Evolutionary conservation across 805 yeast species (phyloP).

Genomic region (Pichia cephalocereana): DNA sequence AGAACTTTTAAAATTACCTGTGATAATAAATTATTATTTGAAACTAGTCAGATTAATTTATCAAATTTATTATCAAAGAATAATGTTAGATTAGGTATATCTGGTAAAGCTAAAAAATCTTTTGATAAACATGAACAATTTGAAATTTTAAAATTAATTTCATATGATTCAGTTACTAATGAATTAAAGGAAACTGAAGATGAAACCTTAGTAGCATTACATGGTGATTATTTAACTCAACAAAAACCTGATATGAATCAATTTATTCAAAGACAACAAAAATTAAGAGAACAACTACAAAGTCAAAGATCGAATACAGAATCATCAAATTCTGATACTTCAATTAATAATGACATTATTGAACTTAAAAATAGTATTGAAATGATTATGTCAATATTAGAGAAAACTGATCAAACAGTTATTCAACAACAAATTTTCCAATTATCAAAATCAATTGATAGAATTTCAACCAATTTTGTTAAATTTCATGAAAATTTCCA

Average conservation of each 20-base stretch:
- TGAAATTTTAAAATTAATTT: conserved; percentile 53
- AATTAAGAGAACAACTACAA: conserved; percentile 11
- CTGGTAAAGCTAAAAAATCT: conserved; percentile 36
- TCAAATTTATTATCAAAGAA: conserved; percentile 23
- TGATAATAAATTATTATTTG: conserved; percentile 63
- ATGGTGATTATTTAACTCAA: conserved; percentile 4
- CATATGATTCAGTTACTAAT: conserved; percentile 37
- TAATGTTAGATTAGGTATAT: conserved; percentile 41
- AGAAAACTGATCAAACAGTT: background rate
- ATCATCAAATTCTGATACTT: conserved; percentile 1
- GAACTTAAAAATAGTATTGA: background rate
- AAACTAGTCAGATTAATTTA: conserved; percentile 45
- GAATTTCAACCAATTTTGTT: conserved; percentile 4
- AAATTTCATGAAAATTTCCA: conserved; percentile 2
- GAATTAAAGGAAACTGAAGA: conserved; percentile 16
- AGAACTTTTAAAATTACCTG: conserved; percentile 48
- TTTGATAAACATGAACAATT: conserved; percentile 40
- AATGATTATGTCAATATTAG: background rate
- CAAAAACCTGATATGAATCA: background rate
- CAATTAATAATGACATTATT: background rate
- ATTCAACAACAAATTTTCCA: conserved; percentile 4
- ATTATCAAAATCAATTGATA: conserved; percentile 4
- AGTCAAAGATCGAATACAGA: background rate
- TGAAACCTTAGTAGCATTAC: conserved; percentile 22
- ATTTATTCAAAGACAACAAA: conserved; percentile 15